Conservation (phyloP, 2,329 filamentous ascomycete species). For the Neofusicoccum parvum region DNA sequence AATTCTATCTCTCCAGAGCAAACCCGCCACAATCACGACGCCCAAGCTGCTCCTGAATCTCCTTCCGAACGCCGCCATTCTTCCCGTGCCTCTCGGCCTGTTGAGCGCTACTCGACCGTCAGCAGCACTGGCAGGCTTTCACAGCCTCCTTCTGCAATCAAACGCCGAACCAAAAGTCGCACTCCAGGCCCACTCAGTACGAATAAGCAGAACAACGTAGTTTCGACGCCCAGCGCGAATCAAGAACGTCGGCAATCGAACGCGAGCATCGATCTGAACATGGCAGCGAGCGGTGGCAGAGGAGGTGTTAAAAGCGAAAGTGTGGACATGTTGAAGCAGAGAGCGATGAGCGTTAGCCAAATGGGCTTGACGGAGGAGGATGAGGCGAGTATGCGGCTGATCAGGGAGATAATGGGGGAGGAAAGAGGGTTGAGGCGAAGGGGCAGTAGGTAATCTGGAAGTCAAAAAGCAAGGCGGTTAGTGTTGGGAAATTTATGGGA, state of each 20-base stretch:
- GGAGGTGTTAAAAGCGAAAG: constrained; percentile 25
- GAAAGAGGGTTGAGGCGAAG: constrained; percentile 34
- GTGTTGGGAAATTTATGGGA: not conserved
- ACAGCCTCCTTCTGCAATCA: constrained; percentile 25
- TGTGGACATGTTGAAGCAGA: constrained; percentile 35
- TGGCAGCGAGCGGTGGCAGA: constrained; percentile 22
- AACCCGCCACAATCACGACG: not conserved
- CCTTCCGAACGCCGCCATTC: constrained; percentile 22
- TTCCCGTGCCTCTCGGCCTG: constrained; percentile 22
- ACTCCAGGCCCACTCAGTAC: constrained; percentile 21
- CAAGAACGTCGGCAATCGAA: constrained; percentile 21
- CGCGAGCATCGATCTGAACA: constrained; percentile 11
- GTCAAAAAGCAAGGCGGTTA: not conserved
- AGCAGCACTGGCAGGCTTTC: constrained; percentile 25
- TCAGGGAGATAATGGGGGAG: constrained; percentile 34
- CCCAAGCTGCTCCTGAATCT: not conserved
- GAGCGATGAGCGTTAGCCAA: constrained; percentile 28
- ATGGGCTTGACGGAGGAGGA: constrained; percentile 29
- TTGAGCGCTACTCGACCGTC: constrained; percentile 23
- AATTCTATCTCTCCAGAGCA: constrained; percentile 23
- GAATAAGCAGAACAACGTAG: not conserved
- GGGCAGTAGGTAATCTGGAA: constrained; percentile 9
- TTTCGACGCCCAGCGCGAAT: not conserved
- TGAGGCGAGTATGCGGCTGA: constrained; percentile 33
- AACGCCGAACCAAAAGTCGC: constrained; percentile 28